Evolutionary conservation across 805 yeast species (phyloP), one percentile per base, ranked within the genome.

Genomic region (Saccharomyces kudriavzevii): DNA sequence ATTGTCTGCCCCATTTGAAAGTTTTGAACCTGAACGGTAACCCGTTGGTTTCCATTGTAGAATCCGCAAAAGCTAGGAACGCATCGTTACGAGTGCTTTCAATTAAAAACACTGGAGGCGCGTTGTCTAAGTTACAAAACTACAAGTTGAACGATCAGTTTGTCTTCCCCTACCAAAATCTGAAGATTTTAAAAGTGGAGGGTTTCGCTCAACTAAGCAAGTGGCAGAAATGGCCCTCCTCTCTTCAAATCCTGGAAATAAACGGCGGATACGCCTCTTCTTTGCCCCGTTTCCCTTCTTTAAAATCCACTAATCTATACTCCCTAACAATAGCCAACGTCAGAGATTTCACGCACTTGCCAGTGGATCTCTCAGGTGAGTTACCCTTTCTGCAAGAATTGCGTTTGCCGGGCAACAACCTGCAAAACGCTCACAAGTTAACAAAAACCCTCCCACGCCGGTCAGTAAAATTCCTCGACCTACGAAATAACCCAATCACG

Each of bases 11-110:
- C 20, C 54, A 50, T 11, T 53, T 67, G 30, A 53, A 54, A 14
- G 54, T 57, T 5, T 54, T 67, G 35, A 58, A 48, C 22, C 40
- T 67, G 14, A 61, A 66, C 35, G 61, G 60, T 35, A 66, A 65
- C 47, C 63, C 67, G 46, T 45, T 63, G 24, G 58, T 57, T 45
- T 54, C 53, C 40, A 17, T 60, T 45, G 48, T 47, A 2, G 58
- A 55, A 31, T 24, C 29, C 14, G 6, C 26, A 5, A n/a, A 17
- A 2, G 8, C 14, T n/a, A 25, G 26, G 22, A 47, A 51, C 48
- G 47, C 13, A 17, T 17, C 43, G n/a, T 17, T 20, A 26, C 30
- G 8, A 45, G 56, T 24, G 26, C 35, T 14, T 48, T 51, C 40
- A 13, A 40, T 17, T 5, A 45, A 26, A 9, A 14, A 24, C 22